Evolutionary conservation across 768 basidiomycete species (phyloP).

Genomic region (Glaciozyma martinii): DNA sequence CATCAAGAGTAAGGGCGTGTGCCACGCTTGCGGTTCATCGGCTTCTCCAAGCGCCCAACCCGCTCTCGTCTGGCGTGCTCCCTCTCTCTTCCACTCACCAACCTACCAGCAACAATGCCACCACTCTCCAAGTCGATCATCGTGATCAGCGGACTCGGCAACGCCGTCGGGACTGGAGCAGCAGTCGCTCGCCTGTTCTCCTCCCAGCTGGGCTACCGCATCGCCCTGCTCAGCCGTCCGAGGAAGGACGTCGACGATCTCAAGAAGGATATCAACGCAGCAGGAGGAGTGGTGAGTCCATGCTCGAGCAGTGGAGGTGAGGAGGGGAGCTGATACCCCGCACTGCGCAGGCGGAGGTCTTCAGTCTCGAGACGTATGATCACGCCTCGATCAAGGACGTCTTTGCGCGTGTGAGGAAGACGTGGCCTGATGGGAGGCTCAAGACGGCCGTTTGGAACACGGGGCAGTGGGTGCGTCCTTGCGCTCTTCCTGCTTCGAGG

Average conservation of each 20-base stretch:
- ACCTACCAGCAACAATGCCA: too few species aligned
- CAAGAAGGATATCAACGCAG: conserved; percentile 9
- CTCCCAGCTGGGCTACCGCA: neutral
- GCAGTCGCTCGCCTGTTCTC: conserved; percentile 14
- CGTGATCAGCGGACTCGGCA: conserved; percentile 20
- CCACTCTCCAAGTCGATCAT: neutral
- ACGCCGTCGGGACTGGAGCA: conserved; percentile 17
- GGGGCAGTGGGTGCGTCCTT: conserved; percentile 14
- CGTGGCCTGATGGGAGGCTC: conserved; percentile 18
- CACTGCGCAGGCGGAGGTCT: conserved; percentile 7
- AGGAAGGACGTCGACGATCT: conserved; percentile 17
- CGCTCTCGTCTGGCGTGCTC: too few species aligned
- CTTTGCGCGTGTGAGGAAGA: neutral
- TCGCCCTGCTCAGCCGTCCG: conserved; percentile 23
- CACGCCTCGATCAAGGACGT: conserved; percentile 1
- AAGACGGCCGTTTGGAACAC: conserved; percentile 27
- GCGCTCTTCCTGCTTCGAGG: neutral
- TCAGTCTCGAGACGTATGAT: conserved; percentile 12
- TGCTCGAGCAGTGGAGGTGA: neutral
- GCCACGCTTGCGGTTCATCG: too few species aligned
- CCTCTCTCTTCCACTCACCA: too few species aligned
- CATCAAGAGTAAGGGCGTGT: too few species aligned
- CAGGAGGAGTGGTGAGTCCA: neutral
- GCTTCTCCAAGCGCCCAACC: too few species aligned
- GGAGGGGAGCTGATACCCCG: too few species aligned